Conservation (phyloP, 768 basidiomycete genomes). For the Lactifluus volemus region DNA sequence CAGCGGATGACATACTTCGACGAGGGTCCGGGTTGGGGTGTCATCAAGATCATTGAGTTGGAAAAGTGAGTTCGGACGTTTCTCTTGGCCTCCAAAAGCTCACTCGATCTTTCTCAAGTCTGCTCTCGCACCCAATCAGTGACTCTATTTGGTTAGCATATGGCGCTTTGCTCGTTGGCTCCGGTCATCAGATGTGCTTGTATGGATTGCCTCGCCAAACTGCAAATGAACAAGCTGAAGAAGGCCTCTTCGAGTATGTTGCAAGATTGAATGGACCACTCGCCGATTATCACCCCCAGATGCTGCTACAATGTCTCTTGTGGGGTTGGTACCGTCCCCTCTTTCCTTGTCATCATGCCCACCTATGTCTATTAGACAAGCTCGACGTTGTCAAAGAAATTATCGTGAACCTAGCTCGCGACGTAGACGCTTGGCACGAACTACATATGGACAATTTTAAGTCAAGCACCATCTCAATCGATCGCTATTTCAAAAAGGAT, state of each 20-base stretch:
- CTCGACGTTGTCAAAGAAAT: slow-evolving; percentile 77
- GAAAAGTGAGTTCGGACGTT: slow-evolving; percentile 40
- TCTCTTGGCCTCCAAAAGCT: background rate
- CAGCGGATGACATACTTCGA: slow-evolving; percentile 90
- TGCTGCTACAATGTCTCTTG: slow-evolving; percentile 82
- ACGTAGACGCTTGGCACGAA: slow-evolving; percentile 29
- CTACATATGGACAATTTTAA: slow-evolving; percentile 18
- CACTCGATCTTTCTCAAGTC: slow-evolving; percentile 4
- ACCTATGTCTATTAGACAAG: slow-evolving; percentile 47
- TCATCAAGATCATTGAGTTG: slow-evolving; percentile 63
- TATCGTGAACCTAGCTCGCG: slow-evolving; percentile 54
- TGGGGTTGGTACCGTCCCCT: slow-evolving; percentile 56
- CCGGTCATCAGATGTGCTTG: slow-evolving; percentile 76
- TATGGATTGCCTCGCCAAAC: slow-evolving; percentile 44
- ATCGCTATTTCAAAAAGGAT: slow-evolving; percentile 44
- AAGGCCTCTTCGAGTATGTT: slow-evolving; percentile 73
- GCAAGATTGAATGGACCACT: slow-evolving; percentile 80
- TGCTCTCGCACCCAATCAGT: slow-evolving; percentile 68
- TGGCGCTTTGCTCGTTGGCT: slow-evolving; percentile 74
- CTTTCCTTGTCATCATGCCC: background rate
- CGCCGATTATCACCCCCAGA: slow-evolving; percentile 88
- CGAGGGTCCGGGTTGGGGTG: slow-evolving; percentile 68
- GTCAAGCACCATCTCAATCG: slow-evolving; percentile 48
- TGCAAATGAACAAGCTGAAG: slow-evolving; percentile 22
- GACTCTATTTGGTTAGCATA: slow-evolving; percentile 90